phyloP scores from a whole-genome alignment of 1,284 basidiomycete species.

The Afroboletus lepidellus region DNA sequence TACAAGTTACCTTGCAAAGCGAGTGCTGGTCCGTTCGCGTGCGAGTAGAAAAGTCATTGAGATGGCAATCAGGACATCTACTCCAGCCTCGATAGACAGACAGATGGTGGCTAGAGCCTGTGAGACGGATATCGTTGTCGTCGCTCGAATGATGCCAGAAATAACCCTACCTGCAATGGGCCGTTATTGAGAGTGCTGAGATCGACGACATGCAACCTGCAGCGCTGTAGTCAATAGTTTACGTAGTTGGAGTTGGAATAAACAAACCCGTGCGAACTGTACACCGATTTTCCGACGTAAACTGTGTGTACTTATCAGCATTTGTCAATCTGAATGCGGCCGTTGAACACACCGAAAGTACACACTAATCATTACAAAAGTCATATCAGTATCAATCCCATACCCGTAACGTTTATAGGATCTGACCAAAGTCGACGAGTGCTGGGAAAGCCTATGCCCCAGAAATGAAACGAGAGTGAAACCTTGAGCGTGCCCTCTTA shows the following conservation, averaged over 20 bases:
- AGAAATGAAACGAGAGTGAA: neutral
- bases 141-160: neutral
- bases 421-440: constrained; percentile 13
- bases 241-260: neutral
- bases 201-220: neutral
- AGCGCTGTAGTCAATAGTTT: neutral
- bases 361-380: neutral
- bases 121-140: neutral
- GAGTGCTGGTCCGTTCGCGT: neutral
- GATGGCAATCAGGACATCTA: neutral
- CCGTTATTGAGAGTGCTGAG: neutral
- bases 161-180: neutral
- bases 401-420: too few relatives aligned
- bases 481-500: neutral
- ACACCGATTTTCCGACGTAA: constrained; percentile 3
- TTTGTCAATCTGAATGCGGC: neutral
- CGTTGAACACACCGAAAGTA: neutral
- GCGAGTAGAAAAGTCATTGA: neutral
- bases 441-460: constrained; percentile 7
- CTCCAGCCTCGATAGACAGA: neutral
- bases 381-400: neutral
- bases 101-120: neutral
- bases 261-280: constrained; percentile 9
- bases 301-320: constrained; percentile 2
- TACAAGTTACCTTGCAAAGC: neutral